A percentile compares a stretch with the other conserved stretches of the same genome.
These are phyloP conservation scores for Kwoniella dejecticola DNA, from an alignment of 768 basidiomycete species.

Conservation along the genomic window DNA sequence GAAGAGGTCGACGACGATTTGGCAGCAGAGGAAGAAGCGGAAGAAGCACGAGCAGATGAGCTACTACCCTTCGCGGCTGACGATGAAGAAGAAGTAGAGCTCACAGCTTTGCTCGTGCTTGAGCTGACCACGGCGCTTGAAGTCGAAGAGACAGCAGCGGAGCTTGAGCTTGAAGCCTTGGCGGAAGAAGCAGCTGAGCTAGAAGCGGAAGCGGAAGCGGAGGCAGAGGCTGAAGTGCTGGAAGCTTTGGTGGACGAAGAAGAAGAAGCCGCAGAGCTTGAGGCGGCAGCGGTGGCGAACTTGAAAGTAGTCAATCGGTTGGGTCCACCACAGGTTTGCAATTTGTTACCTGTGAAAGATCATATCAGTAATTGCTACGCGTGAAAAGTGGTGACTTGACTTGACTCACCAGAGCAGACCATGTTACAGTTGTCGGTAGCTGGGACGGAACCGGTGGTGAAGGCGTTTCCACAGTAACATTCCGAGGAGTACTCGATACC, in stretches of 20 bases:
- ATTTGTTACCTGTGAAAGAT: conserved; percentile 13
- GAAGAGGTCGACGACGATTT: conserved; percentile 9
- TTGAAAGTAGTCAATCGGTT: conserved; percentile 37
- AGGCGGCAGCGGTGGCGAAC: conserved; percentile 14
- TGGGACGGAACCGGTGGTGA: conserved; percentile 65
- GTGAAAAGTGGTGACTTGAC: conserved; percentile 19
- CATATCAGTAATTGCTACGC: neutral
- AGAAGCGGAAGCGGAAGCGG: conserved; percentile 17
- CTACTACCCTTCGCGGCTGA: conserved; percentile 5
- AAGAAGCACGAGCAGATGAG: conserved; percentile 17
- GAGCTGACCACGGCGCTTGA: conserved; percentile 18
- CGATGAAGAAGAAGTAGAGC: conserved; percentile 14
- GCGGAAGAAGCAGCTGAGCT: conserved; percentile 4
- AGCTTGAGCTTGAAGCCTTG: conserved; percentile 2
- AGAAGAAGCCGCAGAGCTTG: conserved; percentile 9
- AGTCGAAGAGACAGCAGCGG: conserved; percentile 6
- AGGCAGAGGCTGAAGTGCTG: conserved; percentile 11
- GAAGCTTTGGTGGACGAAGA: conserved; percentile 11
- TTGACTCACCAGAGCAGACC: conserved; percentile 70
- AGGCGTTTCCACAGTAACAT: conserved; percentile 65
- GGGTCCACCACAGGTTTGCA: conserved; percentile 41
- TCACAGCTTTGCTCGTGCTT: conserved; percentile 21
- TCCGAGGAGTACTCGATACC: conserved; percentile 65
- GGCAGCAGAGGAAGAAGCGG: conserved; percentile 11
- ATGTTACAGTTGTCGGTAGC: conserved; percentile 66